Evolutionary conservation across 1,284 basidiomycete species (phyloP).

Genomic region (Ustilago trichophora): DNA sequence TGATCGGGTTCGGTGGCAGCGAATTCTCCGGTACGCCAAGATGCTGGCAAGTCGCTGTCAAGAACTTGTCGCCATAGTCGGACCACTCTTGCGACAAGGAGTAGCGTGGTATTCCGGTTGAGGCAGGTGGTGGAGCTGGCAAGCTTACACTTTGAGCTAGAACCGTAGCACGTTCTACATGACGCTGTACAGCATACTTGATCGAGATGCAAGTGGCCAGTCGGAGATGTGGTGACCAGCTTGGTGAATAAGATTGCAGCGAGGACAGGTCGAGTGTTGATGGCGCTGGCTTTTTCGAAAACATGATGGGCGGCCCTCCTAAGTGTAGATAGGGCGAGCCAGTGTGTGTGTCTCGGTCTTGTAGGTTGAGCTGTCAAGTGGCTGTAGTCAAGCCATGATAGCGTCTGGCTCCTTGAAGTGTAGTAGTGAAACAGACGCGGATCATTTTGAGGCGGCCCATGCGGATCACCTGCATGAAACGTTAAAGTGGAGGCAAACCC

Average conservation of each 20-base stretch:
- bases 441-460: too few species aligned
- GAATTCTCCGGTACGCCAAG: conserved; percentile 47
- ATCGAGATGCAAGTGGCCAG: conserved; percentile 56
- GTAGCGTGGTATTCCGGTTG: neutral
- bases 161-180: conserved; percentile 33
- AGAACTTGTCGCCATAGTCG: conserved; percentile 53
- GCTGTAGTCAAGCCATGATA: too few species aligned
- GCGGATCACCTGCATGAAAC: too few species aligned
- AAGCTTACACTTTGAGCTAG: conserved; percentile 3
- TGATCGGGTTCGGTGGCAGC: conserved; percentile 49
- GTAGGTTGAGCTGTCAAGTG: too few species aligned
- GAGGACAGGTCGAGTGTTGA: conserved; percentile 49
- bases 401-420: too few species aligned
- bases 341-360: too few species aligned
- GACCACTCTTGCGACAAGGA: conserved; percentile 38
- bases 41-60: conserved; percentile 62
- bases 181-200: conserved; percentile 48
- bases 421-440: too few species aligned
- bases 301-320: conserved; percentile 18
- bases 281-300: conserved; percentile 11
- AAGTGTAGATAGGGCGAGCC: too few species aligned
- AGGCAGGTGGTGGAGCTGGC: neutral
- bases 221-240: conserved; percentile 53
- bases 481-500: too few species aligned
- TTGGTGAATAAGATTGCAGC: conserved; percentile 54